Evolutionary conservation across 1,139 yeast genomes (phyloP).

Genomic region (Blastobotrys petasosporus): DNA sequence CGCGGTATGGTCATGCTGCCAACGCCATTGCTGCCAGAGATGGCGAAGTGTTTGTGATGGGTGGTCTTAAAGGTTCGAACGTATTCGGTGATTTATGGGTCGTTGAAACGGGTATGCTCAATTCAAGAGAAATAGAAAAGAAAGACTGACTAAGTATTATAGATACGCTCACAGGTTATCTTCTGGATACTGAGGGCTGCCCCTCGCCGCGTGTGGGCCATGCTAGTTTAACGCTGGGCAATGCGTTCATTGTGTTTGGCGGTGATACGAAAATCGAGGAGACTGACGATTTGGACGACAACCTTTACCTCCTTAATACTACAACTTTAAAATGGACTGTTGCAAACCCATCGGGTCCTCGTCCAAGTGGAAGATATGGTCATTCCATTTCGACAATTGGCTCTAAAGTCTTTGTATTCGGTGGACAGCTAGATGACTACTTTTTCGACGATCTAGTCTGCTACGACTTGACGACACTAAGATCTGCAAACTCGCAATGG

Average conservation of each 20-base stretch:
- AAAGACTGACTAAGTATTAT: conserved; percentile 10
- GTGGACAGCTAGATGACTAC: conserved; percentile 90
- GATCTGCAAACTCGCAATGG: conserved; percentile 83
- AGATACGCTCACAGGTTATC: conserved; percentile 47
- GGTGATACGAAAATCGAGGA: conserved; percentile 91
- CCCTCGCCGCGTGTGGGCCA: conserved; percentile 98
- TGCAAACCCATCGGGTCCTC: conserved; percentile 72
- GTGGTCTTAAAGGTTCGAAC: conserved; percentile 87
- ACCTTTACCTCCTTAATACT: conserved; percentile 83
- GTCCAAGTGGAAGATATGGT: conserved; percentile 92
- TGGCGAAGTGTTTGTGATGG: conserved; percentile 84
- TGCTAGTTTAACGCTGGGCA: conserved; percentile 85
- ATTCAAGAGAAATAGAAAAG: background rate
- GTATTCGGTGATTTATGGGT: conserved; percentile 95
- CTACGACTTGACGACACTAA: conserved; percentile 84
- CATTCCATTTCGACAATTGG: conserved; percentile 70
- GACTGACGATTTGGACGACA: conserved; percentile 73
- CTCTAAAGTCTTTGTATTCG: conserved; percentile 77
- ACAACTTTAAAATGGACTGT: conserved; percentile 87
- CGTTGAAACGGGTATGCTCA: conserved; percentile 34
- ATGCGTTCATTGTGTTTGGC: conserved; percentile 91
- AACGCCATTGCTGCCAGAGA: conserved; percentile 63
- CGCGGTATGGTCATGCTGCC: conserved; percentile 91
- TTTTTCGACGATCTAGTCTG: conserved; percentile 80
- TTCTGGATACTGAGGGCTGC: conserved; percentile 62